Base-by-base conservation (phyloP, 257 asterid genomes). In the Cordia subcordata region DNA sequence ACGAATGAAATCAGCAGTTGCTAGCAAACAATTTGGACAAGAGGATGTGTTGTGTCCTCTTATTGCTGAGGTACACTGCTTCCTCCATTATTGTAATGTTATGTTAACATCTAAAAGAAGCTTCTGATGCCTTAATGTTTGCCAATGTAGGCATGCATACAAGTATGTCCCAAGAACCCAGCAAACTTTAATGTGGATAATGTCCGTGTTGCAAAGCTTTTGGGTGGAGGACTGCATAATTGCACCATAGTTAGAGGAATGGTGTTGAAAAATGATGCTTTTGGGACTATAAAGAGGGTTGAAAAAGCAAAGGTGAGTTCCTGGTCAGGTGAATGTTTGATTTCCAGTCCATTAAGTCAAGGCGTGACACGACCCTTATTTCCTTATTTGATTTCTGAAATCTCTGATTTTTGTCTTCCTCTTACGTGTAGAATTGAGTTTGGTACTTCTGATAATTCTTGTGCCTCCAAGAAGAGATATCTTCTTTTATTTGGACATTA, bases 161-260 rank as follows among this genome's bases (percentile, higher is more conserved):
- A 89, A 82, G 96, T 89, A 68, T 93, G 99, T 79, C 99, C 99
- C 49, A 82, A 78, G 66, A 89, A 86, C 77, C 96, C 95, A 11
- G 78, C 79, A 16, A 93, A 89, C 77, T 93, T 93, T 79, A 93
- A 86, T 63, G 99, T 93, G 73, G 99, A 88, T 77, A 88, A 92
- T 74, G 94, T 92, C 57, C 83, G 99, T 27, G 96, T 93, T 50
- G 87, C 95, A 55, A 93, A 93, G 78, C 92, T 93, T 33, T 67
- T 86, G 75, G 99, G 99, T 63, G 99, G 95, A 64, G 94, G 99
- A 58, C 73, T 86, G 74, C 87, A 64, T 70, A 78, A 86, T 74
- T 83, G 96, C 56, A 53, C 75, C 33, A 82, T 93, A 62, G 92
- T 89, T 57, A 72, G 79, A 60, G 99, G 99, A 18, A 66, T 93